Base-by-base conservation (phyloP, 2,329 filamentous ascomycete species). In the Colletotrichum echinochloae region DNA sequence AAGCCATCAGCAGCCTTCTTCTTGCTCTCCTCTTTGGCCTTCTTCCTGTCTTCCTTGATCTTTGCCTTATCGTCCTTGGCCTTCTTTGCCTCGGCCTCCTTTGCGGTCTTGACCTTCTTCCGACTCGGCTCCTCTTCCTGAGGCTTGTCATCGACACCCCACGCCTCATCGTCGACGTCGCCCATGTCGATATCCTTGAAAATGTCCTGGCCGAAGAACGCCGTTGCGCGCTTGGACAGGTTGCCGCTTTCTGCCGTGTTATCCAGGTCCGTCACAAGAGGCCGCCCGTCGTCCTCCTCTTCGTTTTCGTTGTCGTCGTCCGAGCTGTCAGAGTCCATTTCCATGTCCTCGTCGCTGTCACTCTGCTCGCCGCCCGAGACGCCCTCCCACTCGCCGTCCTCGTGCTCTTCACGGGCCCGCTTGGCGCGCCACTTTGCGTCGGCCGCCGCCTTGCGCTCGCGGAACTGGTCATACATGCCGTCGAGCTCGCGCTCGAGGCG, bases 181-280 rank as follows among this genome's bases (percentile, higher is more conserved):
- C 74, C 75, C 74, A 77, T 77, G 16, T 80, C 81, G 64, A 98
- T 90, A 48, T 90, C 93, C 74, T 95, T 91, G 85, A 99, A 99
- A 49, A 99, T 92, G 74, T 98, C 95, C 78, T 98, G 95, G 75
- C 93, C 92, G 80, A 99, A 99, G 83, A 99, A 99, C 71, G 92
- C 88, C 12, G 91, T 89, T 11, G 96, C 96, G 73, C 94, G 89
- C 79, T 91, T 95, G 3, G 94, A 97, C n/a, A 98, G 85, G 14
- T 88, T 90, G 35, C 84, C 84, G 9, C 82, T 80, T 16, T 85
- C 84, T 46, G 83, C 82, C 9, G 85, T 82, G 64, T 76, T 76
- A 61, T 83, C 80, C 16, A 84, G 74, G 59, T 83, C 80, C 4
- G 78, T 79, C 46, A 84, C 66, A 1, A 84, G 75, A 18, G 78